Evolutionary conservation across 768 basidiomycete genomes (phyloP), one percentile per base, ranked within the genome.

Genomic region (Crepidotus variabilis): DNA sequence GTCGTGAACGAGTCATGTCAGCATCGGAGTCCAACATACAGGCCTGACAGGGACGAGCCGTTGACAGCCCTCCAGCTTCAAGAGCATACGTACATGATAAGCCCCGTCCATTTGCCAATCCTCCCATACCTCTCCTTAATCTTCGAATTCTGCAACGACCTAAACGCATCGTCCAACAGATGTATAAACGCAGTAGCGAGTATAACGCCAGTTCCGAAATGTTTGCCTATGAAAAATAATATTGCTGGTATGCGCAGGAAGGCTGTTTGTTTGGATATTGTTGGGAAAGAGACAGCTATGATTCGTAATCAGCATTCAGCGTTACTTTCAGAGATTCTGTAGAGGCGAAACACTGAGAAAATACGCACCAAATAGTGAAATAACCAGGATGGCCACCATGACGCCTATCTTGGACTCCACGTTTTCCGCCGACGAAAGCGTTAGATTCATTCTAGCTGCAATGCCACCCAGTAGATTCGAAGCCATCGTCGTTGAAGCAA

Each of bases 151-250:
- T 73, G 73, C 1, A 92, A 74, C 0, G 81, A 78, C 54, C 79
- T 78, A 63, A 90, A 92, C 0, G 89, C 83, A 56, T 92, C 90
- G 60, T 89, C 86, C 11, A 93, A 74, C 8, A 93, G 75, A 67
- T 93, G 91, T 16, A 87, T 84, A 61, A 93, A 93, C 0, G 89
- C 90, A 0, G 91, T 93, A 2, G 90, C 84, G 3, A 93, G 68
- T 33, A 93, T 93, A 13, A 90, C 89, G 10, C 90, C 90, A 13
- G 91, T 92, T 34, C 91, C 91, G 62, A 92, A 92, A 66, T 93
- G 91, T 63, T 92, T 93, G 36, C 88, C 90, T n/a, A 90, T 75
- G 69, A 93, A 92, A 67, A 93, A 92, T 16, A 87, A 63, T 14
- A 88, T 72, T 21, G 78, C 78, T 1, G 88, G 89, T 61, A 90